These are phyloP conservation scores for Coniochaeta hoffmannii DNA, from an alignment of 2,329 filamentous ascomycete species.

Conservation along the genomic window DNA sequence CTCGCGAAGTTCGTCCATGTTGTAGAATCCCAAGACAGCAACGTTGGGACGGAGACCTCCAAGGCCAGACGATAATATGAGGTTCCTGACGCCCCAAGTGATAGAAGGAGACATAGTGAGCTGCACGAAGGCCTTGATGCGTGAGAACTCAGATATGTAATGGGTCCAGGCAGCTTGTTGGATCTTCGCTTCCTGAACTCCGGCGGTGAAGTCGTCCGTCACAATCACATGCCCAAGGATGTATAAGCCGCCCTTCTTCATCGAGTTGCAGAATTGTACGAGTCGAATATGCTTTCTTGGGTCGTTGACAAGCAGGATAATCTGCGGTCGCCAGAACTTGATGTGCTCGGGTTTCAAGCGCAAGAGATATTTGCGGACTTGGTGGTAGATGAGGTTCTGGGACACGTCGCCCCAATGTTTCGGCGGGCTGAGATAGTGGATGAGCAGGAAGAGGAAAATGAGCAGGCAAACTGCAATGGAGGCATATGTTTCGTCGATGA, in stretches of 20 bases:
- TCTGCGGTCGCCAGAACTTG: slow-evolving; percentile 89
- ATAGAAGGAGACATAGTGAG: slow-evolving; percentile 75
- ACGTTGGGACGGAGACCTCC: slow-evolving; percentile 89
- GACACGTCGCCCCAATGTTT: slow-evolving; percentile 89
- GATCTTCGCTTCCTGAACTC: slow-evolving; percentile 71
- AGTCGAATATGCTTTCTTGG: slow-evolving; percentile 74
- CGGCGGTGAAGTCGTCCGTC: slow-evolving; percentile 69
- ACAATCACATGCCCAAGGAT: slow-evolving; percentile 85
- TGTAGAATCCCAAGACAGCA: slow-evolving; percentile 72
- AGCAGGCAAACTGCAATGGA: slow-evolving; percentile 66
- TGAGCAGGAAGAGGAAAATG: slow-evolving; percentile 71
- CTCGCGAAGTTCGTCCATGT: slow-evolving; percentile 66
- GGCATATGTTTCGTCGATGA: slow-evolving; percentile 77
- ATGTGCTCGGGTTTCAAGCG: slow-evolving; percentile 82
- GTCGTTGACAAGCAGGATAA: slow-evolving; percentile 76
- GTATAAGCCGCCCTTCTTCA: slow-evolving; percentile 82
- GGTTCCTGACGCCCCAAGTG: slow-evolving; percentile 78
- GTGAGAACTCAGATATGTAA: slow-evolving; percentile 74
- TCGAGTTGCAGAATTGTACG: slow-evolving; percentile 84
- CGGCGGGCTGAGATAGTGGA: slow-evolving; percentile 78
- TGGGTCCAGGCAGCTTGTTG: slow-evolving; percentile 80
- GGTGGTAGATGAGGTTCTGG: slow-evolving; percentile 78
- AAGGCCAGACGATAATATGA: slow-evolving; percentile 72
- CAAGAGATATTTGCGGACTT: slow-evolving; percentile 80
- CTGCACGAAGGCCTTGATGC: slow-evolving; percentile 85